These are phyloP conservation scores for Tetracladium setigerum DNA, from an alignment of 495 filamentous ascomycete species.

Conservation along the genomic window DNA sequence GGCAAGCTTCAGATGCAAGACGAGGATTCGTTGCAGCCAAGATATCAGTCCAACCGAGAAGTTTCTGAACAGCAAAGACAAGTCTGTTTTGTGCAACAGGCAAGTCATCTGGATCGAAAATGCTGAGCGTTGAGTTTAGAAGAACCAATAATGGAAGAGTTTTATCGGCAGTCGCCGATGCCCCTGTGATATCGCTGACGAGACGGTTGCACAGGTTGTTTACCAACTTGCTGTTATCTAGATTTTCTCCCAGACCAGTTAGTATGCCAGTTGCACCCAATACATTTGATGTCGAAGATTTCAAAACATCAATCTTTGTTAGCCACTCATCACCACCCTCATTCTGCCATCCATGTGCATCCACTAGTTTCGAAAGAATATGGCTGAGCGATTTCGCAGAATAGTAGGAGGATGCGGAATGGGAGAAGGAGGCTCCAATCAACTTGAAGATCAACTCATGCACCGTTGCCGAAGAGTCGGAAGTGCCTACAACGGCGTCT, in stretches of 20 bases:
- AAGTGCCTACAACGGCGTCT: neutral
- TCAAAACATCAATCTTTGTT: conserved; percentile 27
- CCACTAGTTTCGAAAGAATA: conserved; percentile 30
- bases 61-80: conserved; percentile 74
- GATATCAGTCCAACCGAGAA: conserved; percentile 57
- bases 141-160: conserved; percentile 34
- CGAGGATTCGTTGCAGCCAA: conserved; percentile 32
- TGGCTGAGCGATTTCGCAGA: conserved; percentile 36
- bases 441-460: conserved; percentile 45
- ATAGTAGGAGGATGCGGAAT: conserved; percentile 30
- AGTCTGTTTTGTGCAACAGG: conserved; percentile 69
- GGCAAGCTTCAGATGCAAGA: conserved; percentile 53
- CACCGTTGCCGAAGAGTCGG: neutral
- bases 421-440: conserved; percentile 22
- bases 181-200: conserved; percentile 44
- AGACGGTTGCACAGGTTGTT: conserved; percentile 44
- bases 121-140: conserved; percentile 33
- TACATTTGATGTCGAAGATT: conserved; percentile 31
- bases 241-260: conserved; percentile 39
- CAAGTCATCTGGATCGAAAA: conserved; percentile 35
- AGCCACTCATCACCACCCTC: conserved; percentile 36
- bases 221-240: conserved; percentile 33
- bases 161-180: conserved; percentile 26
- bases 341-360: conserved; percentile 28
- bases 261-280: conserved; percentile 45